These are phyloP conservation scores for Dichotomocladium elegans DNA, from an alignment of 371 early-diverging fungal genomes.

Conservation along the genomic window DNA sequence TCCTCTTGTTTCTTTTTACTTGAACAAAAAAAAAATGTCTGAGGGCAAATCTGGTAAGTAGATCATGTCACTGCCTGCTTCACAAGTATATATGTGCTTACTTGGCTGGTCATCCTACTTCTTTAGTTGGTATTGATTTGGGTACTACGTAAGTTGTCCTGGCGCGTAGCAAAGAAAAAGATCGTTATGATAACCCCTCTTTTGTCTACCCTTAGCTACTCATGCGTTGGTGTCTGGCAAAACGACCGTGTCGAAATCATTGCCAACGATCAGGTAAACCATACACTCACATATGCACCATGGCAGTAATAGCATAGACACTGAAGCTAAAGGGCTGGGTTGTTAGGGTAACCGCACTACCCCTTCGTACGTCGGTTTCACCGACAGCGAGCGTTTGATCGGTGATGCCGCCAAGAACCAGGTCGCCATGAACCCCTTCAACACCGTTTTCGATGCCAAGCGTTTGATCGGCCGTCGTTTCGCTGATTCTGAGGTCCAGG, in stretches of 20 bases:
- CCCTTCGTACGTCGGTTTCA: slow-evolving; percentile 94
- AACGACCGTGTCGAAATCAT: slow-evolving; percentile 96
- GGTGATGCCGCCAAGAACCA: slow-evolving; percentile 96
- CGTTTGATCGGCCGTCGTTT: slow-evolving; percentile 95
- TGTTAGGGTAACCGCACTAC: slow-evolving; percentile 93
- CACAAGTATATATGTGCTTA: neutral
- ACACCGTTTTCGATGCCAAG: slow-evolving; percentile 95
- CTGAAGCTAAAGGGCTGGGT: too few relatives aligned
- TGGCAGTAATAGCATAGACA: too few relatives aligned
- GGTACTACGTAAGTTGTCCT: slow-evolving; percentile 81
- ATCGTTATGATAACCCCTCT: too few relatives aligned
- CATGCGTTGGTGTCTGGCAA: slow-evolving; percentile 97
- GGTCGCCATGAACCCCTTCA: slow-evolving; percentile 76
- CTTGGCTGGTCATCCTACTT: neutral
- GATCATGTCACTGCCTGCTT: slow-evolving; percentile 29
- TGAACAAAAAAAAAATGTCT: slow-evolving; percentile 10
- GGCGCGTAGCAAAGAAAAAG: too few relatives aligned
- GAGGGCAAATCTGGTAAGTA: slow-evolving; percentile 18
- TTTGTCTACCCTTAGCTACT: slow-evolving; percentile 58
- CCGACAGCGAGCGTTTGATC: slow-evolving; percentile 88
- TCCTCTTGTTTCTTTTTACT: slow-evolving; percentile 4
- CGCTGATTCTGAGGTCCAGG: slow-evolving; percentile 81
- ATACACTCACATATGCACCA: too few relatives aligned
- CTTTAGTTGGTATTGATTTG: slow-evolving; percentile 87
- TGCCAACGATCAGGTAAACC: slow-evolving; percentile 87